A percentile compares a stretch with the other conserved stretches of the same genome.
phyloP scores from a whole-genome alignment of 495 filamentous ascomycete species.

The Annulohypoxylon stygium region DNA sequence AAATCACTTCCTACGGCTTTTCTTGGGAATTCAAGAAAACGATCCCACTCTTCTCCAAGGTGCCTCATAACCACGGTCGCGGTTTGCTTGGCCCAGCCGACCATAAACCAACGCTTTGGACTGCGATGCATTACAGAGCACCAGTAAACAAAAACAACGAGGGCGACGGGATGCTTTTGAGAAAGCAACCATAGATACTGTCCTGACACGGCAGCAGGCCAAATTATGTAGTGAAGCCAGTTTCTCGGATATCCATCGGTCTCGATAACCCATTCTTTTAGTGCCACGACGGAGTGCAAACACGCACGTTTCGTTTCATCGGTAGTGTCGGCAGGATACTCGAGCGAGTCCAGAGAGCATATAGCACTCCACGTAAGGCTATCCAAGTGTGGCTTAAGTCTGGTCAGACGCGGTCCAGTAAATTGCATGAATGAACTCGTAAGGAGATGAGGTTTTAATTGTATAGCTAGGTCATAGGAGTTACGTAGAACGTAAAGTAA shows the following conservation, averaged over 20 bases:
- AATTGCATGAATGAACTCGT: constrained; percentile 32
- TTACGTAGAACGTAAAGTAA: constrained; percentile 36
- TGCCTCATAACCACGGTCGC: constrained; percentile 34
- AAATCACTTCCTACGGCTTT: neutral
- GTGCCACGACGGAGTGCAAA: constrained; percentile 16
- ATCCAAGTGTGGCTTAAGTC: neutral
- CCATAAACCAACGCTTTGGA: constrained; percentile 42
- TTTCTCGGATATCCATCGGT: constrained; percentile 35
- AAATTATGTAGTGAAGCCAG: constrained; percentile 44
- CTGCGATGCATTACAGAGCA: constrained; percentile 46
- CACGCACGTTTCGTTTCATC: constrained; percentile 28
- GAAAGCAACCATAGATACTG: constrained; percentile 38
- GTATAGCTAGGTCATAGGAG: constrained; percentile 29
- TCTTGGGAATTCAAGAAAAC: constrained; percentile 21
- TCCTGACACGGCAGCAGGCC: constrained; percentile 40
- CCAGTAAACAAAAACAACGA: constrained; percentile 47
- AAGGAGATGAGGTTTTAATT: constrained; percentile 39
- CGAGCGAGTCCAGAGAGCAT: constrained; percentile 23
- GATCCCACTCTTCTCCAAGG: constrained; percentile 41
- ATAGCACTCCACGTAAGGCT: constrained; percentile 24
- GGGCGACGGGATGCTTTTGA: constrained; percentile 31
- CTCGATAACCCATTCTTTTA: constrained; percentile 38
- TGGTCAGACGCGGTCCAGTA: neutral
- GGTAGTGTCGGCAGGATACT: constrained; percentile 27
- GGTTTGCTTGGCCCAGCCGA: constrained; percentile 40